phyloP scores from a whole-genome alignment of 2,329 filamentous ascomycete species.

The Zalaria sp. region DNA sequence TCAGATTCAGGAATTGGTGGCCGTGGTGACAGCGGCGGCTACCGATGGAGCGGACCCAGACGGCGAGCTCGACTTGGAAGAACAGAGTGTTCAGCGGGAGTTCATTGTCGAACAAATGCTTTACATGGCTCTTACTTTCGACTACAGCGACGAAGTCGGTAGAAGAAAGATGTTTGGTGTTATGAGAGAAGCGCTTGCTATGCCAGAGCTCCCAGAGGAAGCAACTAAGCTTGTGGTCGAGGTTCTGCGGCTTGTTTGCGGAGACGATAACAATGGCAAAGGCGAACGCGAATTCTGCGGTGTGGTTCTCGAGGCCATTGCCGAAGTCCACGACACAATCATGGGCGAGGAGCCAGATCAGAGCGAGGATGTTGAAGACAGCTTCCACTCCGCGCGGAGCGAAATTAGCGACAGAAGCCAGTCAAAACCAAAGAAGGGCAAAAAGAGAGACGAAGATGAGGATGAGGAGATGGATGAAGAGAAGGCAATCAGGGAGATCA shows the following conservation, averaged over 20 bases:
- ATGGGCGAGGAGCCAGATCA: conserved; percentile 47
- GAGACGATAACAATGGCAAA: conserved; percentile 51
- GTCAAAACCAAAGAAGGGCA: conserved; percentile 22
- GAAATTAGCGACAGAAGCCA: conserved; percentile 55
- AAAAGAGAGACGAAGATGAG: conserved; percentile 44
- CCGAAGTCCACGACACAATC: conserved; percentile 92
- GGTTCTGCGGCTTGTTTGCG: conserved; percentile 70
- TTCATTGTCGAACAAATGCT: conserved; percentile 93
- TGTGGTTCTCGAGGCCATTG: conserved; percentile 81
- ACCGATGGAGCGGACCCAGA: conserved; percentile 31
- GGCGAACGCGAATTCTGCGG: conserved; percentile 75
- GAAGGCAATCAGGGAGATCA: conserved; percentile 77
- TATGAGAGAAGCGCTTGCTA: conserved; percentile 70
- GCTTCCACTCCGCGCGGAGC: conserved; percentile 86
- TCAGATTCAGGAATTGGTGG: conserved; percentile 57
- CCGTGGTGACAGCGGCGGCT: conserved; percentile 44
- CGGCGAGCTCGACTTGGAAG: conserved; percentile 52
- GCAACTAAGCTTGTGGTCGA: conserved; percentile 79
- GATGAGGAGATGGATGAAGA: conserved; percentile 48
- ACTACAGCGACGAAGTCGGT: conserved; percentile 96
- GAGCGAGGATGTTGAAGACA: conserved; percentile 45
- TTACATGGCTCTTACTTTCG: conserved; percentile 78
- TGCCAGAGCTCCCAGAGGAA: conserved; percentile 80
- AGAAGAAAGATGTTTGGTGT: conserved; percentile 91
- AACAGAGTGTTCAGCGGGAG: conserved; percentile 78